These are phyloP conservation scores for Cladosporium cucumerinum DNA, from an alignment of 2,329 filamentous ascomycete genomes.

Conservation along the genomic window DNA sequence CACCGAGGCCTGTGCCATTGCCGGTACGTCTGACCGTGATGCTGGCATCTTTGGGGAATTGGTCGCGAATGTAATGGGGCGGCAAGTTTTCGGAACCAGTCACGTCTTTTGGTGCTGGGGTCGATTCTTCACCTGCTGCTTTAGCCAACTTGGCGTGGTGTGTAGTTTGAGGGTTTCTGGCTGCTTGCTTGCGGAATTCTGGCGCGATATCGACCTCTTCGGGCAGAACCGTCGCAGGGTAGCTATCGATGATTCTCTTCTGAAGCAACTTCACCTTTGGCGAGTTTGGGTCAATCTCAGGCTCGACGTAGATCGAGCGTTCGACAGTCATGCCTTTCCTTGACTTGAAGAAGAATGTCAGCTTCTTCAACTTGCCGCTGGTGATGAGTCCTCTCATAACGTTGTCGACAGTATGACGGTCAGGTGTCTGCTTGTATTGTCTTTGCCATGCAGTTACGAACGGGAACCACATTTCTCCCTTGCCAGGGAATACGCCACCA, in stretches of 20 bases:
- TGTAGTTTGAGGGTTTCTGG: slow-evolving; percentile 1
- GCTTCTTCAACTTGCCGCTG: slow-evolving; percentile 50
- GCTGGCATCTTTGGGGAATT: slow-evolving; percentile 9
- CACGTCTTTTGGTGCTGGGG: background rate
- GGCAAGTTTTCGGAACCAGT: background rate
- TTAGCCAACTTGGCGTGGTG: slow-evolving; percentile 1
- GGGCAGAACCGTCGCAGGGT: slow-evolving; percentile 46
- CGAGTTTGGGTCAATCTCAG: slow-evolving; percentile 45
- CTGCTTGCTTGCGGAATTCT: slow-evolving; percentile 23
- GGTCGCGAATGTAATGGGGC: slow-evolving; percentile 15
- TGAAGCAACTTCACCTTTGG: slow-evolving; percentile 49
- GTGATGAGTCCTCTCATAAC: slow-evolving; percentile 51
- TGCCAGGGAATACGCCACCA: slow-evolving; percentile 54
- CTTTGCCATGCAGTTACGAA: slow-evolving; percentile 54
- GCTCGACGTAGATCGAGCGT: slow-evolving; percentile 50
- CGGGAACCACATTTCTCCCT: slow-evolving; percentile 54
- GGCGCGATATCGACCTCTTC: slow-evolving; percentile 40
- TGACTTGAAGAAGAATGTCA: slow-evolving; percentile 51
- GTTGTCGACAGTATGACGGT: slow-evolving; percentile 51
- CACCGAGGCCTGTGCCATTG: slow-evolving; percentile 3
- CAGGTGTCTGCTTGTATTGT: slow-evolving; percentile 44
- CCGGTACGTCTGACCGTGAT: slow-evolving; percentile 11
- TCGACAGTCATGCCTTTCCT: slow-evolving; percentile 47
- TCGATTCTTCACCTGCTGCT: background rate
- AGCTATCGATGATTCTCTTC: slow-evolving; percentile 47